These are phyloP conservation scores for Lentinus brumalis DNA, from an alignment of 768 basidiomycete genomes.

Conservation along the genomic window DNA sequence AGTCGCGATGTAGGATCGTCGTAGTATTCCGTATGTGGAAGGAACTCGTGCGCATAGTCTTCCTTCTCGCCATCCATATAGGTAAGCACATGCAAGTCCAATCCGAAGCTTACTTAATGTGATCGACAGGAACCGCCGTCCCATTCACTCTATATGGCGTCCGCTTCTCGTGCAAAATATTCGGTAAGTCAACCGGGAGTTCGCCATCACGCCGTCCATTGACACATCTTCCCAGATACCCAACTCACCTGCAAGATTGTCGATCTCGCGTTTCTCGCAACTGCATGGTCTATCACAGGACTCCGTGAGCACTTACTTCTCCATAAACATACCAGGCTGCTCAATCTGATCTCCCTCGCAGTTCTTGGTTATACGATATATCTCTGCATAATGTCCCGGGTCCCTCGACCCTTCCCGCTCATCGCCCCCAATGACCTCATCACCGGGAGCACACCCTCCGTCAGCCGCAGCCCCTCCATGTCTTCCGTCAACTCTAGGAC, in stretches of 20 bases:
- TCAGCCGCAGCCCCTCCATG: slow-evolving; percentile 7
- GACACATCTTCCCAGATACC: slow-evolving; percentile 9
- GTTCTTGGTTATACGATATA: slow-evolving; percentile 26
- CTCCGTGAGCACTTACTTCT: slow-evolving; percentile 20
- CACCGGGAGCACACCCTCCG: slow-evolving; percentile 1
- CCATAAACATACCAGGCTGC: not conserved
- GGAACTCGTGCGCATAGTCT: slow-evolving; percentile 27
- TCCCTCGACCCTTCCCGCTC: slow-evolving; percentile 24
- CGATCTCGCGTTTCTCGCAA: slow-evolving; percentile 17
- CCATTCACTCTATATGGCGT: slow-evolving; percentile 23
- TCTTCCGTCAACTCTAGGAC: slow-evolving; percentile 20
- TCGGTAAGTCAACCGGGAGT: slow-evolving; percentile 18
- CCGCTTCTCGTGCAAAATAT: slow-evolving; percentile 25
- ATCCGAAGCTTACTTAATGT: not conserved
- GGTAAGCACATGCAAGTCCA: slow-evolving; percentile 15
- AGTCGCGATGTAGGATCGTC: slow-evolving; percentile 23
- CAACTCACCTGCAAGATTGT: slow-evolving; percentile 22
- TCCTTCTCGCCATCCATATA: slow-evolving; percentile 24
- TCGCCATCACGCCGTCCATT: not conserved
- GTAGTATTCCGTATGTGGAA: slow-evolving; percentile 26
- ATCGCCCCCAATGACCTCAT: slow-evolving; percentile 25
- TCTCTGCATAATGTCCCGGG: slow-evolving; percentile 28
- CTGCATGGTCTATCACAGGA: slow-evolving; percentile 24
- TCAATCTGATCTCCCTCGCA: not conserved
- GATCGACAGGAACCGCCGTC: slow-evolving; percentile 21